Base-by-base conservation (phyloP, 2,329 filamentous ascomycete species). In the Scopulariopsis brevicaulis region DNA sequence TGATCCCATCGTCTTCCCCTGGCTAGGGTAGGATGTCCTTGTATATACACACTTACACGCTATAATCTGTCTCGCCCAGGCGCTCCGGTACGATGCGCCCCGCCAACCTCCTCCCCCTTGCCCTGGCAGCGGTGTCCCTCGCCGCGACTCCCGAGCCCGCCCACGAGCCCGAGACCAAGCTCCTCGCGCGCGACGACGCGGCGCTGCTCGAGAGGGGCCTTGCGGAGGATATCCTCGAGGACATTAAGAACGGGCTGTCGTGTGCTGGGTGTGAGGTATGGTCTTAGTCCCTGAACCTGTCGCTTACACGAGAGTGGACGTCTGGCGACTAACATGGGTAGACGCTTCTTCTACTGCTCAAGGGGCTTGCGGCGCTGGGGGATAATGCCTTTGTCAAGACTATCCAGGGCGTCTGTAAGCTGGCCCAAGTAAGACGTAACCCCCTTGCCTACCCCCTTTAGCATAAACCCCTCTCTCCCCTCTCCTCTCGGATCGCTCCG, bases 331-430 rank as follows among this genome's bases (percentile, higher is more conserved):
- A 50, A 50, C 46, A 50, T 11, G 14, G 20, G 14, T 50, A 71
- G 67, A 62, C 65, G 28, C 63, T 76, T 14, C 64, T 77, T 3
- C 63, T 68, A 20, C 63, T 72, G 8, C 70, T 80, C 24, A 77
- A 79, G 61, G 69, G 70, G 1, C 63, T 77, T 25, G 72, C 76
- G 10, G 63, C 63, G 22, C 61, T 77, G 2, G 76, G 77, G 3
- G 73, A 79, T 43, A 59, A 64, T 14, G 64, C 69, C 10, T 74
- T 80, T 59, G 66, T 74, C 34, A 63, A 60, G 18, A 63, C 66
- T 3, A 53, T 65, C 18, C 66, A 69, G 53, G 62, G 62, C 1
- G 60, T 72, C 37, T 73, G 71, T 64, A 70, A 68, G 54, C 54
- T 67, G 2, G 65, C 69, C 57, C 66, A 66, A 57, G 71, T 71